Conservation (phyloP, 2,329 filamentous ascomycete genomes). For the Aspergillus chevalieri region DNA sequence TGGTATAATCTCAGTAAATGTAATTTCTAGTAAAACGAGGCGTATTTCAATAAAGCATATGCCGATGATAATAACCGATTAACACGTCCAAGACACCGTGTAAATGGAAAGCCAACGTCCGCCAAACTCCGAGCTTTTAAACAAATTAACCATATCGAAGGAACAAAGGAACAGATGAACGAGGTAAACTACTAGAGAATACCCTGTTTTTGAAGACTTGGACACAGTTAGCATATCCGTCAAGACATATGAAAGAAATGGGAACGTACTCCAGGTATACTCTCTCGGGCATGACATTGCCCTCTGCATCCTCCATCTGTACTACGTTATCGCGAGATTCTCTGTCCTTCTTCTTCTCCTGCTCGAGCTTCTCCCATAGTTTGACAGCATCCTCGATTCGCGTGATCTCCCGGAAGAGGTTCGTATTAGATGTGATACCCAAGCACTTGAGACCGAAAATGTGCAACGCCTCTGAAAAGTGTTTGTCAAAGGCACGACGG, state of each 20-base stretch:
- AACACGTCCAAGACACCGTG: conserved; percentile 4
- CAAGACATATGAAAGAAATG: neutral
- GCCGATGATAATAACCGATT: neutral
- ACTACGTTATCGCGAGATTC: conserved; percentile 76
- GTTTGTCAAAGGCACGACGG: conserved; percentile 91
- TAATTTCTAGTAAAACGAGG: conserved; percentile 9
- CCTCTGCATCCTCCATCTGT: conserved; percentile 96
- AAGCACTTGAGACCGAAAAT: conserved; percentile 91
- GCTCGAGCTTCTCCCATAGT: conserved; percentile 89
- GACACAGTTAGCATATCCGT: conserved; percentile 16
- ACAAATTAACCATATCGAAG: conserved; percentile 4
- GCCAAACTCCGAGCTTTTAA: conserved; percentile 28
- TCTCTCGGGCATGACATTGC: conserved; percentile 98
- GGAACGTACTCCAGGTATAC: conserved; percentile 72
- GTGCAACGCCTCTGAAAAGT: conserved; percentile 91
- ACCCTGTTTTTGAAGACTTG: conserved; percentile 75
- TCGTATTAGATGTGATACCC: conserved; percentile 78
- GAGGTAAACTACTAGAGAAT: conserved; percentile 51
- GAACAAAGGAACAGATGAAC: conserved; percentile 2
- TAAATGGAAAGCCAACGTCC: conserved; percentile 12
- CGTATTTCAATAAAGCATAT: conserved; percentile 1
- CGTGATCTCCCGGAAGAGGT: conserved; percentile 88
- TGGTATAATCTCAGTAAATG: conserved; percentile 3
- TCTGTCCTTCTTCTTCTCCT: conserved; percentile 72
- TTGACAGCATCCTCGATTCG: conserved; percentile 81